Conservation (phyloP, 768 basidiomycete species). For the Amanita inopinata region DNA sequence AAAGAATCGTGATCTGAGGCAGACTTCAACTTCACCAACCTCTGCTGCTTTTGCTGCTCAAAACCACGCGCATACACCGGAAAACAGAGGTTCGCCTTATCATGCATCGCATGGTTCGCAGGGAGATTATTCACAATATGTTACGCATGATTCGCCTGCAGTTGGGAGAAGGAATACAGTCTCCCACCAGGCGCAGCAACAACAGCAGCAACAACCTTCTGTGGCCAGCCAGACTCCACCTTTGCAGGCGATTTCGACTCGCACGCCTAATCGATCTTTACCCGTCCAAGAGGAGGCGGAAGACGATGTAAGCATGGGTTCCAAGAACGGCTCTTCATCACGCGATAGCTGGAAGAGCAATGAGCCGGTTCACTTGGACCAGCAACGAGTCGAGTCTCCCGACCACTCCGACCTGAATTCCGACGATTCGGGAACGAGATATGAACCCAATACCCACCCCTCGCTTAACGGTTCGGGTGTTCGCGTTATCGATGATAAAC, state of each 20-base stretch:
- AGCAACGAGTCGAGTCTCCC: constrained; percentile 4
- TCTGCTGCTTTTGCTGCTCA: constrained; percentile 28
- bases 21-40: constrained; percentile 18
- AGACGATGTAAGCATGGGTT: constrained; percentile 38
- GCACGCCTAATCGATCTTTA: constrained; percentile 63
- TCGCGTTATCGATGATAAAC: constrained; percentile 3
- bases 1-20: constrained; percentile 34
- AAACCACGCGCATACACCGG: constrained; percentile 38
- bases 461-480: background rate
- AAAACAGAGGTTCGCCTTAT: constrained; percentile 37
- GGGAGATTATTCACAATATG: constrained; percentile 37
- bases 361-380: constrained; percentile 12
- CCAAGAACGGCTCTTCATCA: constrained; percentile 22
- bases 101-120: constrained; percentile 32
- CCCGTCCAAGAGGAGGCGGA: constrained; percentile 73
- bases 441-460: constrained; percentile 1
- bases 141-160: constrained; percentile 34
- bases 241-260: constrained; percentile 38
- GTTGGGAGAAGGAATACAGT: constrained; percentile 21
- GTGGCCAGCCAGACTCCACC: constrained; percentile 46
- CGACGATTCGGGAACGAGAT: constrained; percentile 16
- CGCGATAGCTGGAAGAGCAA: constrained; percentile 24
- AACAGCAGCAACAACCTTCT: constrained; percentile 22
- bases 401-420: constrained; percentile 37
- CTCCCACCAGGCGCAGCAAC: constrained; percentile 5